phyloP scores from a whole-genome alignment of 2,329 filamentous ascomycete species.

The Exophiala calicioides region DNA sequence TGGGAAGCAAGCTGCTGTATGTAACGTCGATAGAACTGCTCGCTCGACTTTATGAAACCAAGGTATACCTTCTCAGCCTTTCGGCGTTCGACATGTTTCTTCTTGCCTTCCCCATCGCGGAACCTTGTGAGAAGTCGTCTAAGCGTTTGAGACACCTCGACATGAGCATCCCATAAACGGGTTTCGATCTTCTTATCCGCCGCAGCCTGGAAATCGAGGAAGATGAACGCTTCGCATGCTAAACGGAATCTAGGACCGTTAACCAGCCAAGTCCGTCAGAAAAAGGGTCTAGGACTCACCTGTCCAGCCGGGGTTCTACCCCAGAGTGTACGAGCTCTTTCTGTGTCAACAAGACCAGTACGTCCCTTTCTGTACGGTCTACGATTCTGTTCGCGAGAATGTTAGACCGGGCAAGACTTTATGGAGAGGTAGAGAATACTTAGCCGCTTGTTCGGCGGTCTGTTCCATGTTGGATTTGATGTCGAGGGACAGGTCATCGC shows the following conservation, averaged over 20 bases:
- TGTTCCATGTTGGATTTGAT: constrained; percentile 29
- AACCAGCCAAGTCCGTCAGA: constrained; percentile 8
- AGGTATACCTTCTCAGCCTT: constrained; percentile 81
- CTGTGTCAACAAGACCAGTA: constrained; percentile 39
- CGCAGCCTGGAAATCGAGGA: constrained; percentile 45
- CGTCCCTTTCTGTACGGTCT: constrained; percentile 45
- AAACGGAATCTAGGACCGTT: constrained; percentile 22
- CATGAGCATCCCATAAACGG: constrained; percentile 77
- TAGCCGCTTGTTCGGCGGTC: constrained; percentile 50
- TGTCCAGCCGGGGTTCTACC: constrained; percentile 26
- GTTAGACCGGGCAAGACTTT: constrained; percentile 1
- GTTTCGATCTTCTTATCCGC: constrained; percentile 65
- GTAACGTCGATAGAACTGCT: constrained; percentile 84
- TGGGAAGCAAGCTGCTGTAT: constrained; percentile 71
- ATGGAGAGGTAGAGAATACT: constrained; percentile 43
- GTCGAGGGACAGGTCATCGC: constrained; percentile 28
- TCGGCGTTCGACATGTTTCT: constrained; percentile 64
- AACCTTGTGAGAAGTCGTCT: constrained; percentile 64
- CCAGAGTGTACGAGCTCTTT: constrained; percentile 24
- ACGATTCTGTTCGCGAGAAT: constrained; percentile 37
- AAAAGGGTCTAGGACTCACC: constrained; percentile 14
- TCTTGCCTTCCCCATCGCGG: constrained; percentile 52
- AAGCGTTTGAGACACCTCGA: constrained; percentile 75
- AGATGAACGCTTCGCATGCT: constrained; percentile 28
- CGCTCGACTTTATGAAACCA: constrained; percentile 81